phyloP scores from a whole-genome alignment of 1,139 yeast species.

The Hemisphaericaspora subhashii region DNA sequence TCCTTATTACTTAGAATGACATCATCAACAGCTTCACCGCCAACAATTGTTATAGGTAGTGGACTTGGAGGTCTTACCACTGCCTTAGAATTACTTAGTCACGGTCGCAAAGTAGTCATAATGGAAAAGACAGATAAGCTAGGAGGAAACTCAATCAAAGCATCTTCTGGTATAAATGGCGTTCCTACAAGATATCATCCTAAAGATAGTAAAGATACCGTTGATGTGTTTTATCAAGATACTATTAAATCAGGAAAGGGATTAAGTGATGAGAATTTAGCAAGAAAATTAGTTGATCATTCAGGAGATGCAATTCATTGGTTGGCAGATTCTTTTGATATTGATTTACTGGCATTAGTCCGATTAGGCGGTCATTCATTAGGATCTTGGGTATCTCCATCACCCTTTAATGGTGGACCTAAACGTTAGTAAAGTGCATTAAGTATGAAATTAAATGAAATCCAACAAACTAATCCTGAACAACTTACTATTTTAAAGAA shows the following conservation, averaged over 20 bases:
- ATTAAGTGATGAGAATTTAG: constrained; percentile 24
- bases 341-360: constrained; percentile 31
- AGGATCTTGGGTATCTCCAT: no score
- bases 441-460: constrained; percentile 20
- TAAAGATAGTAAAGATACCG: constrained; percentile 22
- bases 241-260: constrained; percentile 35
- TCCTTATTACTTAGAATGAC: background rate
- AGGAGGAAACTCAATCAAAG: constrained; percentile 42
- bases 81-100: constrained; percentile 24
- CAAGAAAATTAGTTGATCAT: constrained; percentile 23
- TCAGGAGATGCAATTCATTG: constrained; percentile 34
- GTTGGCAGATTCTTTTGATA: constrained; percentile 24
- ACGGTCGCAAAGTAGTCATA: constrained; percentile 27
- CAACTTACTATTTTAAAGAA: constrained; percentile 23
- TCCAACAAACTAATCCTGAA: constrained; percentile 14
- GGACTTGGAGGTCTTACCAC: constrained; percentile 41
- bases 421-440: no score
- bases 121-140: constrained; percentile 31
- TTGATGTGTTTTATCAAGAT: constrained; percentile 26
- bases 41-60: constrained; percentile 31
- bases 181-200: constrained; percentile 33
- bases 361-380: constrained; percentile 41
- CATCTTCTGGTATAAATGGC: constrained; percentile 44
- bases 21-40: background rate
- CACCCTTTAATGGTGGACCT: no score